Evolutionary conservation across 345 rosid genomes (phyloP), one percentile per base, ranked within the genome.

Genomic region (Citrus trifoliata): DNA sequence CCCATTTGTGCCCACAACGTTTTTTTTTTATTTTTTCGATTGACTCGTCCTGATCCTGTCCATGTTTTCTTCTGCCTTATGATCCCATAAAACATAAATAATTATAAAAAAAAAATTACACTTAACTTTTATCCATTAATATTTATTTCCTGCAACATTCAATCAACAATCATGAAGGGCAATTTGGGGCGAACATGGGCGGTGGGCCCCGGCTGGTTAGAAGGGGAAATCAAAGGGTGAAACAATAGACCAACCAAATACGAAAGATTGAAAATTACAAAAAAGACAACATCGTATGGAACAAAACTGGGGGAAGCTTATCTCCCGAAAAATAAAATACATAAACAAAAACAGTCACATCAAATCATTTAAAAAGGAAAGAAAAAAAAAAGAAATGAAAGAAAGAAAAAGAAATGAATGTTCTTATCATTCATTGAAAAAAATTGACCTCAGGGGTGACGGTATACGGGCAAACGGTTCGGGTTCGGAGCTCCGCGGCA

Each of bases 401-500:
- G 18, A 27, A 59, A 42, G 14, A 72, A 63, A 21, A 16, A 33
- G 64, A 40, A 2, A 12, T 61, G 9, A 16, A 25, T 55, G 51
- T 13, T 46, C 4, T 46, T 46, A 46, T 46, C 18, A 13, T 46
- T 46, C 30, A 6, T 30, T 67, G 75, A 59, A 2, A 59, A 10
- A 19, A 19, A 65, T 10, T 77, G 53, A 95, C 98, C 98, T 95
- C 88, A 32, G 98, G 90, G 42, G 94, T 92, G 84, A 88, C 86
- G 72, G 75, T 73, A 37, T 22, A 83, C 21, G 93, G 87, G 74
- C 84, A 85, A 67, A 77, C 76, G 81, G 87, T 76, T 80, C 97
- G 94, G 83, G 92, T 79, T 24, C 88, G 92, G 86, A 95, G 92
- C 89, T 93, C 98, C 66, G 89, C 85, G 5, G 95, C 88, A 5